Conservation (phyloP, 768 basidiomycete genomes). For the Naganishia vishniacii region DNA sequence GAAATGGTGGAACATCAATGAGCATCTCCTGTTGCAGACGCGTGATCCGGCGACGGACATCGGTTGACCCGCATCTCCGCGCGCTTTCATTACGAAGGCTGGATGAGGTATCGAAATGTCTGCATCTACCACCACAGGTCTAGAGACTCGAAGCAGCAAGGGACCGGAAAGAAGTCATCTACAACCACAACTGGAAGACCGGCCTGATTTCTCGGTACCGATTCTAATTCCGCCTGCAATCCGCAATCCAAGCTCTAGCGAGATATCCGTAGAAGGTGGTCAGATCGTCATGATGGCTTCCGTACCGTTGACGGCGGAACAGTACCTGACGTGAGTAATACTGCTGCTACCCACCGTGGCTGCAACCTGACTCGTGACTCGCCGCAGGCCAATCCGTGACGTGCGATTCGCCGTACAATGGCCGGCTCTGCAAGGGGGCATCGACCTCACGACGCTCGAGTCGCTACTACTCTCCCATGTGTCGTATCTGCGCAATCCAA, state of each 20-base stretch:
- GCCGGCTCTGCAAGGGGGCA: slow-evolving; percentile 15
- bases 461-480: slow-evolving; percentile 22
- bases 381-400: slow-evolving; percentile 22
- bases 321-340: slow-evolving; percentile 19
- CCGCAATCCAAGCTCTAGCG: background rate
- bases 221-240: background rate
- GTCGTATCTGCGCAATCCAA: slow-evolving; percentile 14
- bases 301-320: background rate
- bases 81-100: background rate
- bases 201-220: too few relatives aligned
- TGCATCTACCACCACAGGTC: too few relatives aligned
- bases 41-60: slow-evolving; percentile 8
- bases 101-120: too few relatives aligned
- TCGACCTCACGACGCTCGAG: background rate
- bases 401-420: slow-evolving; percentile 17
- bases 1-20: slow-evolving; percentile 17
- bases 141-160: too few relatives aligned
- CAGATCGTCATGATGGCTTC: slow-evolving; percentile 7
- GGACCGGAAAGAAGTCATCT: too few relatives aligned
- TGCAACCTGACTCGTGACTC: background rate
- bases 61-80: background rate
- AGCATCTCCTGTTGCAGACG: background rate
- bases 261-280: background rate
- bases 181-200: too few relatives aligned
- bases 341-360: too few relatives aligned